A percentile compares a stretch with the other conserved stretches of the same genome.
Evolutionary conservation across 2,329 filamentous ascomycete genomes (phyloP).

Genomic region (Metarhizium humberi): DNA sequence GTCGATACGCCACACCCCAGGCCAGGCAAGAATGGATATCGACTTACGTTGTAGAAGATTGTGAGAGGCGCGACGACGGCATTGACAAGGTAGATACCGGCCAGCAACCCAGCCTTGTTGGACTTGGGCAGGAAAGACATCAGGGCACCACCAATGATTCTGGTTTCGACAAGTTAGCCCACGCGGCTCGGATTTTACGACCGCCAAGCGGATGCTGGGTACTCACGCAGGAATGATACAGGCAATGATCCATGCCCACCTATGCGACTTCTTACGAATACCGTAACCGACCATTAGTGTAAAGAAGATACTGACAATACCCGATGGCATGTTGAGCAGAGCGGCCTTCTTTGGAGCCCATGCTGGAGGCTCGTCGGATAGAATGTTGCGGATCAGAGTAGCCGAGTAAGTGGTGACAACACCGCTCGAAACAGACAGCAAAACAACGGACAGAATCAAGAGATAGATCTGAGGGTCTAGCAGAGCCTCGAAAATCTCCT

Average conservation of each 20-base stretch:
- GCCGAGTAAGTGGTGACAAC: conserved; percentile 46
- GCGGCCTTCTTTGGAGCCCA: conserved; percentile 30
- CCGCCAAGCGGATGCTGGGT: too few species aligned
- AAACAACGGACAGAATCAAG: conserved; percentile 36
- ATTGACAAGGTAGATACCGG: conserved; percentile 42
- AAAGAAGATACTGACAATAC: conserved; percentile 41
- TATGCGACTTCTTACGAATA: conserved; percentile 35
- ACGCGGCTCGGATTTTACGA: background rate
- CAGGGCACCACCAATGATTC: conserved; percentile 37
- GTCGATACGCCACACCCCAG: background rate
- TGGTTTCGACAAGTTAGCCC: conserved; percentile 7
- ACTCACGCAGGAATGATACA: conserved; percentile 39
- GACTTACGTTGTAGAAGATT: conserved; percentile 34
- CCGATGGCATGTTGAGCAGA: conserved; percentile 46
- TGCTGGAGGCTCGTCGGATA: conserved; percentile 22
- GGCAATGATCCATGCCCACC: conserved; percentile 39
- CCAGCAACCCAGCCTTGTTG: conserved; percentile 36
- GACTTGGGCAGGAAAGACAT: conserved; percentile 42
- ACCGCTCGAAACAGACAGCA: conserved; percentile 42
- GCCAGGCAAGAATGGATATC: too few species aligned
- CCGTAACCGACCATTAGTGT: conserved; percentile 38
- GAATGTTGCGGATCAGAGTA: conserved; percentile 39
- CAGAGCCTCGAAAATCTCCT: conserved; percentile 43
- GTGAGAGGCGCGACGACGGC: conserved; percentile 35
- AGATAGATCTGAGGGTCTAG: conserved; percentile 43